Evolutionary conservation across 2,329 filamentous ascomycete species (phyloP), one percentile per base, ranked within the genome.

Genomic region (Ceratocystiopsis brevicomis): DNA sequence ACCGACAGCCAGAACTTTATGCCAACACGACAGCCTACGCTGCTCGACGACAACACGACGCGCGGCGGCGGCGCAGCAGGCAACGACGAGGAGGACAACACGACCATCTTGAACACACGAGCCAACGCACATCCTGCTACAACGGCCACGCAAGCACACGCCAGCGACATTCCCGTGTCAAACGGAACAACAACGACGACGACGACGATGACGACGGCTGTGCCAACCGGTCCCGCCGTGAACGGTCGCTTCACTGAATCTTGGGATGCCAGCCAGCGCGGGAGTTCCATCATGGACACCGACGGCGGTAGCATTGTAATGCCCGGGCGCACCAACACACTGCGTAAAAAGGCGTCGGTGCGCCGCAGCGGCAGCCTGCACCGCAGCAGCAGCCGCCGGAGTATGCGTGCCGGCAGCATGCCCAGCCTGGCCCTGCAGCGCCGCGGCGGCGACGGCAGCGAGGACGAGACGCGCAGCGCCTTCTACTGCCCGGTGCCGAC

Each of bases 401-500:
- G 84, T 59, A 73, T 83, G 61, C 79, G 78, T 55, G 84, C 87
- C 25, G 87, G 86, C 44, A 93, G 86, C 57, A 84, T 95, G 42
- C 76, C 77, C 52, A 92, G 86, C 53, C 67, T 93, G 45, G 76
- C 72, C 21, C 63, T 86, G 45, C 81, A 83, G 46, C 76, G 81
- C 47, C 72, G 67, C 6, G 68, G 67, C 30, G 78, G 84, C 25
- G 25, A 30, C 25, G 8, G 25, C 25, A 11, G 2, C 25, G 69
- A 73, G 47, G 73, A 79, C 46, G 77, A 84, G 56, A 67, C 70
- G 51, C 81, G 87, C 57, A 95, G 82, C 60, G 84, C 81, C 38
- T 95, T 95, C 57, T 79, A 78, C 58, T 86, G 85, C 40, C 90
- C 90, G 1, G 80, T 98, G 33, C 90, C 87, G 3, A 95, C 84